Evolutionary conservation across 805 yeast genomes (phyloP).

Genomic region (Monosporozyma aerobia): DNA sequence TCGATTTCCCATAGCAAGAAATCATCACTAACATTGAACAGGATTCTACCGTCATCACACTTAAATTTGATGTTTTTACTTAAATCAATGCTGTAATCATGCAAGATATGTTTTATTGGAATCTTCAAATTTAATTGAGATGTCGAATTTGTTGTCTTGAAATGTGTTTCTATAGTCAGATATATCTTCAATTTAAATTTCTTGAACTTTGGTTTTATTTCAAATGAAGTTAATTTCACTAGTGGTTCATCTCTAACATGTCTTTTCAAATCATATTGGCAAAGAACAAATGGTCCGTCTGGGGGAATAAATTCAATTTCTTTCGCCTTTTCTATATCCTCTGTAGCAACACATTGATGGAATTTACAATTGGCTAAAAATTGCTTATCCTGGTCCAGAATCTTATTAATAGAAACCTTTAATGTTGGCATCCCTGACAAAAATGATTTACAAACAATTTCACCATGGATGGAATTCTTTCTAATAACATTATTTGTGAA

Average conservation of each 20-base stretch:
- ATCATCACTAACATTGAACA: constrained; percentile 60
- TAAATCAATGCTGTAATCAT: constrained; percentile 35
- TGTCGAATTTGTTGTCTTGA: constrained; percentile 29
- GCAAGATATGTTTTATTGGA: constrained; percentile 26
- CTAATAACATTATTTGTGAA: constrained; percentile 49
- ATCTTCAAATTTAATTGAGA: constrained; percentile 26
- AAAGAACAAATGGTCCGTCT: constrained; percentile 70
- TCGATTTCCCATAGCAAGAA: constrained; percentile 66
- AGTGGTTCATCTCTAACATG: constrained; percentile 33
- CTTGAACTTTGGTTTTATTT: constrained; percentile 19
- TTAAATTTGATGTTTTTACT: constrained; percentile 53
- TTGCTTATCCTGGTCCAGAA: constrained; percentile 34
- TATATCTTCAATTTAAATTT: constrained; percentile 20
- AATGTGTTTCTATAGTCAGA: constrained; percentile 24
- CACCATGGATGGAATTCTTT: constrained; percentile 62
- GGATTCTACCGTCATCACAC: constrained; percentile 61
- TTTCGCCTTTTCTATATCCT: constrained; percentile 44
- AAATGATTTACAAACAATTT: constrained; percentile 61
- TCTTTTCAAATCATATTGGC: constrained; percentile 30
- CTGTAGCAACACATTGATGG: constrained; percentile 80
- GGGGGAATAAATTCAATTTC: constrained; percentile 78
- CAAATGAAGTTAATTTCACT: constrained; percentile 21
- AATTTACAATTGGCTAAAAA: constrained; percentile 62
- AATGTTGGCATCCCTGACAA: constrained; percentile 86
- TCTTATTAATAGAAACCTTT: constrained; percentile 66